A percentile compares a stretch with the other conserved stretches of the same genome.
phyloP scores from a whole-genome alignment of 495 filamentous ascomycete species.

The Hypoxylon lenormandii region DNA sequence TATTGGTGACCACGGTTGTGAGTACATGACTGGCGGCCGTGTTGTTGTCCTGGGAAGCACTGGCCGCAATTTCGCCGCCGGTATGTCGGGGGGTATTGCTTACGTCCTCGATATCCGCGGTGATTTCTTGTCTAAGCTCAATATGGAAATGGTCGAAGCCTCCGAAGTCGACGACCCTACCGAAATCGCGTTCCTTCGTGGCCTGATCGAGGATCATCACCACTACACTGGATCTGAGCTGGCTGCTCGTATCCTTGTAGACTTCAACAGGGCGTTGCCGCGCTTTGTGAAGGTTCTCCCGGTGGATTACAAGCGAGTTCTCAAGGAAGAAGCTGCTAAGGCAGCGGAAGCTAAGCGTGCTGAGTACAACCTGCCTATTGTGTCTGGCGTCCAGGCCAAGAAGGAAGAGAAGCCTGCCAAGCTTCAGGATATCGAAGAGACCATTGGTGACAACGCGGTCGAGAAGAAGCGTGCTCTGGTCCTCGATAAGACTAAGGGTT shows the following conservation, averaged over 20 bases:
- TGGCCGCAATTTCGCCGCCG: constrained; percentile 98
- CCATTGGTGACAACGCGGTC: constrained; percentile 81
- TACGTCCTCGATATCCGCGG: constrained; percentile 93
- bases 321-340: constrained; percentile 86
- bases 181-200: constrained; percentile 93
- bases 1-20: constrained; percentile 96
- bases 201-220: constrained; percentile 96
- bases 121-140: constrained; percentile 94
- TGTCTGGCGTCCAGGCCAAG: constrained; percentile 75
- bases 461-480: constrained; percentile 94
- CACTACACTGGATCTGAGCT: constrained; percentile 99
- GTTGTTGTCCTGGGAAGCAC: constrained; percentile 89
- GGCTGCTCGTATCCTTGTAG: constrained; percentile 93
- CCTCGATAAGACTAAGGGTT: constrained; percentile 96
- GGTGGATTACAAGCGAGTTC: constrained; percentile 95
- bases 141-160: constrained; percentile 98
- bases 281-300: constrained; percentile 96
- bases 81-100: constrained; percentile 99
- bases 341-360: constrained; percentile 83
- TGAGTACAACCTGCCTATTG: constrained; percentile 83
- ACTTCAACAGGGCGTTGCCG: constrained; percentile 92
- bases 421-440: constrained; percentile 95
- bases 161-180: constrained; percentile 85
- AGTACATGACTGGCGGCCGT: constrained; percentile 99
- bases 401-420: constrained; percentile 79